Percentiles rank a stretch among this genome's conserved stretches.
Conservation (phyloP, 257 asterid species). For the Lycium ferocissimum region DNA sequence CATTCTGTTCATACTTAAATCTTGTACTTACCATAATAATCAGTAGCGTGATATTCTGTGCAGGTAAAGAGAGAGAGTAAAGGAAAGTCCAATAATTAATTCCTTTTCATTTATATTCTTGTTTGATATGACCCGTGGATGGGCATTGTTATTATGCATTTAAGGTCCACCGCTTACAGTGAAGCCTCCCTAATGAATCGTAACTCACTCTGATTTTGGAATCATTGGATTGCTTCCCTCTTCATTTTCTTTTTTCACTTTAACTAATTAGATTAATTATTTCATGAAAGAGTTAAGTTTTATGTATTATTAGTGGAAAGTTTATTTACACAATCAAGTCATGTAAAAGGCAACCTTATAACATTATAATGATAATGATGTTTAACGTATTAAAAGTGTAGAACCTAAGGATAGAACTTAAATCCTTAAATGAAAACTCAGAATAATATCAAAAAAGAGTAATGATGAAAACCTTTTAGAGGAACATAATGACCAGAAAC, state of each 20-base stretch:
- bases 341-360: no score
- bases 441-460: neutral
- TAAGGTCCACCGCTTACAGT: neutral
- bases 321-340: neutral
- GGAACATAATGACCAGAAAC: neutral
- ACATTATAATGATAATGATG: no score
- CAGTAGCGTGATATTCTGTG: slow-evolving; percentile 31
- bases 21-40: slow-evolving; percentile 5
- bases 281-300: no score
- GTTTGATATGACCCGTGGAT: slow-evolving; percentile 12
- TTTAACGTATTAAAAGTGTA: no score
- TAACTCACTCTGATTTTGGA: neutral
- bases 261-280: neutral
- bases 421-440: neutral
- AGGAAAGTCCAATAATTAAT: slow-evolving; percentile 37
- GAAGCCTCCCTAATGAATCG: slow-evolving; percentile 5
- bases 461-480: neutral
- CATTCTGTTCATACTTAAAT: neutral
- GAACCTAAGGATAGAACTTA: neutral
- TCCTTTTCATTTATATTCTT: neutral
- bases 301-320: no score
- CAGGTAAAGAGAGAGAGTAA: slow-evolving; percentile 37
- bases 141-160: neutral
- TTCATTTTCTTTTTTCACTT: neutral
- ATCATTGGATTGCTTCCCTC: neutral